These are phyloP conservation scores for Musa schizocarpa DNA, from an alignment of 176 grass and related monocot genomes.

Conservation along the genomic window DNA sequence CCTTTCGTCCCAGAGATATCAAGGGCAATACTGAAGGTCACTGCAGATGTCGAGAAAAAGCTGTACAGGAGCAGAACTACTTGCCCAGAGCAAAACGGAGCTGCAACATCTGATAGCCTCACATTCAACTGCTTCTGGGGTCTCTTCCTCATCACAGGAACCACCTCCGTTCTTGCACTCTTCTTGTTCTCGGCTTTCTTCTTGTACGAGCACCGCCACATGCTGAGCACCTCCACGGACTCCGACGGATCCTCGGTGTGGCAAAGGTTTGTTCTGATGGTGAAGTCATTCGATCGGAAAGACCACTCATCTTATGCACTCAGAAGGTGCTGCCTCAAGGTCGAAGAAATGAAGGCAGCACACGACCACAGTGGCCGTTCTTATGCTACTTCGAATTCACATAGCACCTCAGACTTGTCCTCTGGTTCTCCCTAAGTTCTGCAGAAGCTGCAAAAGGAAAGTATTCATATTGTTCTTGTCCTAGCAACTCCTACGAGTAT, in stretches of 20 bases:
- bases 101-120: not conserved
- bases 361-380: not conserved
- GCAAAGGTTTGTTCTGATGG: not conserved
- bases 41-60: not conserved
- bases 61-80: not conserved
- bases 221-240: not conserved
- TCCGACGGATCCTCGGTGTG: not conserved
- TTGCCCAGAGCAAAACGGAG: not conserved
- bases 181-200: not conserved
- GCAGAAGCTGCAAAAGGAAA: too few relatives aligned
- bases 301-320: not conserved
- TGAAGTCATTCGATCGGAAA: not conserved
- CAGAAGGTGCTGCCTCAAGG: not conserved
- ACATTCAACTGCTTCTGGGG: slow-evolving; percentile 1
- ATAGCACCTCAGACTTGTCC: not conserved
- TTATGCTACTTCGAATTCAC: not conserved
- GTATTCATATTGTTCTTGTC: too few relatives aligned
- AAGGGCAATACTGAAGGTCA: slow-evolving; percentile 26
- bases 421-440: not conserved
- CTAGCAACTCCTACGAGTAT: too few relatives aligned
- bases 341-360: not conserved
- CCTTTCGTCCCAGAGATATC: slow-evolving; percentile 31
- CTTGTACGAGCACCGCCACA: not conserved
- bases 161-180: not conserved
- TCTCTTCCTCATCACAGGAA: not conserved